Conservation (phyloP, 1,139 yeast species). For the Lizanozyma gosingica region DNA sequence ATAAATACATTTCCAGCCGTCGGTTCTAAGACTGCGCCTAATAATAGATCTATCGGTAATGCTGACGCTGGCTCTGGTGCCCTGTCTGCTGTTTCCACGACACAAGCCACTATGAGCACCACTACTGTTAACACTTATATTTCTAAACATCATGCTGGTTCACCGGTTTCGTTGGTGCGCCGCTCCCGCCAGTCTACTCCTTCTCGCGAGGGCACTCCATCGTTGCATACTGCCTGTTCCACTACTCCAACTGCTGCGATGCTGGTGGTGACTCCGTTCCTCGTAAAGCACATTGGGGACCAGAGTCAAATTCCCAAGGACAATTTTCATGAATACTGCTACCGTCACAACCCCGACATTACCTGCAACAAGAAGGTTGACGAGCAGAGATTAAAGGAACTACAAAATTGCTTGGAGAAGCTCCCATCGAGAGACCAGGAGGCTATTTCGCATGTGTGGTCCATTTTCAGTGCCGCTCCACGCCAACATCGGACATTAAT, state of each 20-base stretch:
- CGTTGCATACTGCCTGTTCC: not conserved
- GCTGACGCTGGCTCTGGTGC: not conserved
- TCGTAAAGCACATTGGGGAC: constrained; percentile 12
- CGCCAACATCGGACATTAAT: constrained; percentile 62
- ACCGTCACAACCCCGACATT: constrained; percentile 85
- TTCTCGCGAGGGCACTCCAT: not conserved
- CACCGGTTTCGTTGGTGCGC: too few species aligned
- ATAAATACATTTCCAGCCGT: not conserved
- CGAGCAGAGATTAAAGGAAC: constrained; percentile 51
- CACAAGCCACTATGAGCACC: not conserved
- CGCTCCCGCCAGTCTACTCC: not conserved
- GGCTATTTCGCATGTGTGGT: constrained; percentile 70
- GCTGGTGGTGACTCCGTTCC: constrained; percentile 13
- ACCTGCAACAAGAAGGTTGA: constrained; percentile 66
- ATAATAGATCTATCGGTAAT: not conserved
- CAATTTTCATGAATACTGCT: constrained; percentile 63
- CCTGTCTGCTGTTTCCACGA: not conserved
- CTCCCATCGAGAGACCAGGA: constrained; percentile 57
- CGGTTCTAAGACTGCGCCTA: not conserved
- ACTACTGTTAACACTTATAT: not conserved
- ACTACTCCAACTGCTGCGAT: not conserved
- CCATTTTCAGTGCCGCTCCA: constrained; percentile 67
- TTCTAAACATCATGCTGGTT: not conserved
- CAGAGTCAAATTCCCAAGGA: constrained; percentile 19
- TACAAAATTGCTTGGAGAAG: constrained; percentile 51